These are phyloP conservation scores for Cenchrus fungigraminus DNA, from an alignment of 176 grass and related monocot genomes.

Conservation along the genomic window DNA sequence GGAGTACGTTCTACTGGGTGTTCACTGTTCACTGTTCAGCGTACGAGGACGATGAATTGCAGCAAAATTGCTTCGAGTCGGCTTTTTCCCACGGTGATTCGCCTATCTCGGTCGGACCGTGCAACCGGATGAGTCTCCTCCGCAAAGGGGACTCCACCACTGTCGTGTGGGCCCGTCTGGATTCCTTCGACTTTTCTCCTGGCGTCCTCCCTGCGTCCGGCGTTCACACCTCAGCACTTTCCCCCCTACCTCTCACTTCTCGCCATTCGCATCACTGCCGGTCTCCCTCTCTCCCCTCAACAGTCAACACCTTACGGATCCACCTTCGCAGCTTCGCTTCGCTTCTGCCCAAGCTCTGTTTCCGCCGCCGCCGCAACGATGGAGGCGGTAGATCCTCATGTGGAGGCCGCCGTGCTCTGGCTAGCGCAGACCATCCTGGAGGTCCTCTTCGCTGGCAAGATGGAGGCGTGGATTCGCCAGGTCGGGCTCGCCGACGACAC, in stretches of 20 bases:
- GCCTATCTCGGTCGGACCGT: too few relatives aligned
- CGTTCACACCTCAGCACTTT: background rate
- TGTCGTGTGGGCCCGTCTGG: too few relatives aligned
- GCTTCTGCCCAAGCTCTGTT: background rate
- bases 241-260: background rate
- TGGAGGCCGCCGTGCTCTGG: slow-evolving; percentile 17
- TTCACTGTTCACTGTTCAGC: too few relatives aligned
- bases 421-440: slow-evolving; percentile 7
- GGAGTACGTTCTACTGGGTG: too few relatives aligned
- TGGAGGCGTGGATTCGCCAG: background rate
- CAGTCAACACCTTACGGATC: background rate
- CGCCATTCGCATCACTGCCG: too few relatives aligned
- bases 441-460: background rate
- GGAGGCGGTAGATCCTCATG: background rate
- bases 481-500: background rate
- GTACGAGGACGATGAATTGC: too few relatives aligned
- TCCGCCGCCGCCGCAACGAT: background rate
- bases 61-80: too few relatives aligned
- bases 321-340: background rate
- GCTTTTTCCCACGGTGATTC: too few relatives aligned
- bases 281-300: background rate
- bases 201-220: background rate
- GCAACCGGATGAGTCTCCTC: too few relatives aligned
- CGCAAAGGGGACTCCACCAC: too few relatives aligned
- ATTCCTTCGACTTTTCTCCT: too few relatives aligned